phyloP scores from a whole-genome alignment of 2,329 filamentous ascomycete genomes.

The Stagonosporopsis chrysanthemi region DNA sequence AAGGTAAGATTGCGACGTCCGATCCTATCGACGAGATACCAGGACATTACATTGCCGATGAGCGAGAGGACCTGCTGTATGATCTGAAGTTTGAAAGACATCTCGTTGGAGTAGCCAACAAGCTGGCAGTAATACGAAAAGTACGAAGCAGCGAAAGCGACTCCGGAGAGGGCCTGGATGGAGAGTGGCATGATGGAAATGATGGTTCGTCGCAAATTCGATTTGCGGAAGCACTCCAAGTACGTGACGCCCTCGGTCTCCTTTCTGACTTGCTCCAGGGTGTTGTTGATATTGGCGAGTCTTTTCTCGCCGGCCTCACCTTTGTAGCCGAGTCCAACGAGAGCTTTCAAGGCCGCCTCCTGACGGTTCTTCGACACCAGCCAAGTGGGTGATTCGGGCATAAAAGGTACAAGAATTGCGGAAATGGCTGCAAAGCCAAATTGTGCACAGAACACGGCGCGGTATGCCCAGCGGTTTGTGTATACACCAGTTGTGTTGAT shows the following conservation, averaged over 20 bases:
- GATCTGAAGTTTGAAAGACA: slow-evolving; percentile 52
- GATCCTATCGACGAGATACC: slow-evolving; percentile 77
- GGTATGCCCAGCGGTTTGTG: slow-evolving; percentile 53
- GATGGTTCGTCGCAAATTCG: slow-evolving; percentile 77
- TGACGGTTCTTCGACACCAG: slow-evolving; percentile 68
- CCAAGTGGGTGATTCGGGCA: slow-evolving; percentile 67
- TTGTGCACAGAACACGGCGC: slow-evolving; percentile 52
- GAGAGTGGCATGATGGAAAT: slow-evolving; percentile 60
- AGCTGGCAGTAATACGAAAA: slow-evolving; percentile 55
- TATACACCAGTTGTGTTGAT: slow-evolving; percentile 46
- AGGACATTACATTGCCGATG: slow-evolving; percentile 73
- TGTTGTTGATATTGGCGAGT: slow-evolving; percentile 36
- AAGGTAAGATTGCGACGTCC: slow-evolving; percentile 78
- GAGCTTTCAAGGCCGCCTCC: slow-evolving; percentile 60
- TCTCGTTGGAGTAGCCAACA: slow-evolving; percentile 39
- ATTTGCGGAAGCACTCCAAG: slow-evolving; percentile 80
- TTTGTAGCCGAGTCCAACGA: slow-evolving; percentile 30
- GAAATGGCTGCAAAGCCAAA: slow-evolving; percentile 53
- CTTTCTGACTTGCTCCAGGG: slow-evolving; percentile 35
- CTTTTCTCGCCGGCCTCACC: slow-evolving; percentile 25
- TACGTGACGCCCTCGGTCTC: slow-evolving; percentile 69
- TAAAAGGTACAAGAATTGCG: slow-evolving; percentile 30
- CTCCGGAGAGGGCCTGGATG: slow-evolving; percentile 50
- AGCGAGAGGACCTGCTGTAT: slow-evolving; percentile 65
- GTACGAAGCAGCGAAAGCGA: slow-evolving; percentile 37